phyloP scores from a whole-genome alignment of 176 grass and related monocot species.

The Dendrocalamus sinicus region DNA sequence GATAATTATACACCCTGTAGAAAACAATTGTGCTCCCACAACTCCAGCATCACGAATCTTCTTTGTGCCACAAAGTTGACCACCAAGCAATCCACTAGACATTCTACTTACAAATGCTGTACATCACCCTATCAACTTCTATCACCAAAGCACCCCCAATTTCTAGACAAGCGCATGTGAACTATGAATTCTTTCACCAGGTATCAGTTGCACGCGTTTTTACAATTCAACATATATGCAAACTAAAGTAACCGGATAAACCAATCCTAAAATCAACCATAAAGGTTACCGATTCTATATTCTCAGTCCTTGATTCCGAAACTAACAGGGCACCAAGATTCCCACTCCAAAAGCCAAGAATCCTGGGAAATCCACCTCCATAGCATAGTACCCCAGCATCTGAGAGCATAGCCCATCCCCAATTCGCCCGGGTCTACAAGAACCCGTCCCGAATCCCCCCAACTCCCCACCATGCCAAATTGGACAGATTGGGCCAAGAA shows the following conservation, averaged over 20 bases:
- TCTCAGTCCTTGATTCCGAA: slow-evolving; percentile 18
- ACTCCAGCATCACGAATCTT: neutral
- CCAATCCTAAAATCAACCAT: neutral
- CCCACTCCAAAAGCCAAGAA: slow-evolving; percentile 25
- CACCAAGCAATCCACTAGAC: neutral
- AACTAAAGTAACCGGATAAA: neutral
- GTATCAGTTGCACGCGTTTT: neutral
- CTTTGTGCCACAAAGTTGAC: neutral
- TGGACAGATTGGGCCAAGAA: neutral
- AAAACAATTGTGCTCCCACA: neutral
- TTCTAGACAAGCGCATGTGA: neutral
- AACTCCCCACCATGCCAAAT: neutral
- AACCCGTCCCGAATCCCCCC: neutral
- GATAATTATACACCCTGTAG: neutral
- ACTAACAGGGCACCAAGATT: slow-evolving; percentile 24
- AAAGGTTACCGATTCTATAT: neutral
- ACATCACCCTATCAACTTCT: neutral
- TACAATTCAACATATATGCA: neutral
- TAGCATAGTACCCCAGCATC: slow-evolving; percentile 7
- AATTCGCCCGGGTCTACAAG: slow-evolving; percentile 6
- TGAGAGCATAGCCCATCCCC: neutral
- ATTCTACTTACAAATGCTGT: neutral
- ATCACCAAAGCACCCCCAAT: neutral
- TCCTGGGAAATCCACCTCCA: neutral
- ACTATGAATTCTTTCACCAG: neutral